Base-by-base conservation (phyloP, 768 basidiomycete genomes). In the Serendipita indica region DNA sequence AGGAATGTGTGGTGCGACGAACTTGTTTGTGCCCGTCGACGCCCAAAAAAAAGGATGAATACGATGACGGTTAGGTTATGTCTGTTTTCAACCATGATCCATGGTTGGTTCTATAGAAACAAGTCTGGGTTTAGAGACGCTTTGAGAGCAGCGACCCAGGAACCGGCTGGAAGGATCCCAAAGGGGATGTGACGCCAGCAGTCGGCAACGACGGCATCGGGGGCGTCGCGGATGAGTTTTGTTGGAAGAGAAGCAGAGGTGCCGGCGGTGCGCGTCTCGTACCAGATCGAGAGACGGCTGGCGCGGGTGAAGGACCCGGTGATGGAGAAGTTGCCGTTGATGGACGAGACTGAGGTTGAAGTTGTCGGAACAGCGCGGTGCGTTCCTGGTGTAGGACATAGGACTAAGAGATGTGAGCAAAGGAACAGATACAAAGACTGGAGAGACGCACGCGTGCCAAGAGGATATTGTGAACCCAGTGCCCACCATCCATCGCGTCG, bases 351-450 rank as follows among this genome's bases (percentile, higher is more conserved):
- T 43, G 41, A n/a, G 32, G 49, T 12, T 46, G 49, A 7, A 41
- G 22, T 39, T 39, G 71, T 57, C 73, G 75, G 64, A 80, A 80
- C 13, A 84, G 75, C 60, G 87, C 76, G 60, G 84, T 78, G 37
- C 82, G 80, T 66, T 89, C 88, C 70, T 89, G 88, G 65, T 83
- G 76, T 18, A 90, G 75, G 49, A 89, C 81, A 66, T 89, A 89
- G 1, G 89, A 90, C 87, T 90, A 56, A 39, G 25, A 41, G 41
- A 61, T 18, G 30, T 58, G 33, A 60, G 13, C 5, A 27, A 3
- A 14, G 20, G 60, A 45, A 35, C 20, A 59, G 13, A 34, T 20
- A 32, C 10, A 35, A 30, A 46, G 16, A 61, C 18, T 28, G 16
- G 34, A 20, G 46, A 32, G 20, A 74, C 87, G 67, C 69, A 91